Percentiles rank a stretch among this genome's conserved stretches.
Conservation (phyloP, 1,284 basidiomycete genomes). For the Ustilago sp. region DNA sequence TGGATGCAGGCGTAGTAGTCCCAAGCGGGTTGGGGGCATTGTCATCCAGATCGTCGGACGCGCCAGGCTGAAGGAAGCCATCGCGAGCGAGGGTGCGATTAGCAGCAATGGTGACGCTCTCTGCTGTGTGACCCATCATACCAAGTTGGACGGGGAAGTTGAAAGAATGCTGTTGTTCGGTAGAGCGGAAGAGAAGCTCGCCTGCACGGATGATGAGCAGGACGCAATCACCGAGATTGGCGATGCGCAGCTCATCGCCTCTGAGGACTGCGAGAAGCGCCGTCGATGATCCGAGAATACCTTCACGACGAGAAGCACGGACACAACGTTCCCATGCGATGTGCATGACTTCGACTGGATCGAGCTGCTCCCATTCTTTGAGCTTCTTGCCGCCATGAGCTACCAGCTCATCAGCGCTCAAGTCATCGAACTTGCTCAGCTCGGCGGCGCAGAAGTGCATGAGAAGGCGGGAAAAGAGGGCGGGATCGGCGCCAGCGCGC, state of each 20-base stretch:
- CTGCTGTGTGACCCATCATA: conserved; percentile 77
- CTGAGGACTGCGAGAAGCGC: conserved; percentile 74
- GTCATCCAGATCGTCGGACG: conserved; percentile 55
- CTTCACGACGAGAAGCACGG: conserved; percentile 71
- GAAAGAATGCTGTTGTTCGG: conserved; percentile 96
- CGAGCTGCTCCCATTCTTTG: conserved; percentile 53
- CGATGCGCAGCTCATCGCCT: conserved; percentile 84
- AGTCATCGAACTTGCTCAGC: conserved; percentile 61
- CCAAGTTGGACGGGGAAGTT: conserved; percentile 92
- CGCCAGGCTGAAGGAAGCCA: conserved; percentile 52
- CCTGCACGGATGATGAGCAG: conserved; percentile 84
- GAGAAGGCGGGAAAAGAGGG: conserved; percentile 83
- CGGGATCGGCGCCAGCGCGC: conserved; percentile 74
- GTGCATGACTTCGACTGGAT: conserved; percentile 75
- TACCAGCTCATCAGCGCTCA: conserved; percentile 34
- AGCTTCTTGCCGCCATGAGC: conserved; percentile 56
- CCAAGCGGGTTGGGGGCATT: conserved; percentile 52
- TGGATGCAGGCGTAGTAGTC: conserved; percentile 35
- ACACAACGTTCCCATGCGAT: conserved; percentile 74
- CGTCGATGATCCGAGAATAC: conserved; percentile 74
- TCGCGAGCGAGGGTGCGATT: conserved; percentile 54
- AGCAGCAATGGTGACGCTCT: conserved; percentile 73
- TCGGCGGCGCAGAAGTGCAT: conserved; percentile 84
- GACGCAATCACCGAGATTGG: conserved; percentile 88
- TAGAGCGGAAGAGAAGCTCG: conserved; percentile 84